phyloP scores from a whole-genome alignment of 139 green algal species.

The Bryopsis sp. region DNA sequence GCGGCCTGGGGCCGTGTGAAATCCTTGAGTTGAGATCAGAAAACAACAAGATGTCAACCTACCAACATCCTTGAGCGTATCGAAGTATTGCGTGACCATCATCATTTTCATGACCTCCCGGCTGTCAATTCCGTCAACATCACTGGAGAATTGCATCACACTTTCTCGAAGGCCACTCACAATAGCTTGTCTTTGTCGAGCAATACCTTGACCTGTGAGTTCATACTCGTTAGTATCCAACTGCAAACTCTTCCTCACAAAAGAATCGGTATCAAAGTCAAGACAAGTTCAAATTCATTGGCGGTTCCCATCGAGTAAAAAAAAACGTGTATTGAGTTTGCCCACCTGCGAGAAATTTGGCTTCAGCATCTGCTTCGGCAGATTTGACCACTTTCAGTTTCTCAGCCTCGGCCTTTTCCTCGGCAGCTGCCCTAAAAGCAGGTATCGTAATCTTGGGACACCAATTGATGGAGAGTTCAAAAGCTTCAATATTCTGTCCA shows the following conservation, averaged over 20 bases:
- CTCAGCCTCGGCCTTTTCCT: conserved; percentile 66
- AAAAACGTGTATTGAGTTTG: too few relatives aligned
- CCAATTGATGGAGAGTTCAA: neutral
- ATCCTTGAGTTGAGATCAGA: too few relatives aligned
- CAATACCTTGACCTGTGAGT: conserved; percentile 40
- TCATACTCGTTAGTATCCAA: too few relatives aligned
- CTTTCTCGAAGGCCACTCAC: conserved; percentile 48
- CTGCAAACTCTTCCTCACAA: too few relatives aligned
- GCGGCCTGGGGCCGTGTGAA: too few relatives aligned
- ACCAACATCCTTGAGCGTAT: conserved; percentile 47
- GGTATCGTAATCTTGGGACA: too few relatives aligned
- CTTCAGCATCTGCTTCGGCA: conserved; percentile 65
- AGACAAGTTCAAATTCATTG: too few relatives aligned
- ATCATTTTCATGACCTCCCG: conserved; percentile 48
- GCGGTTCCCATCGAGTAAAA: too few relatives aligned
- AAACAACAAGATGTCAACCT: too few relatives aligned
- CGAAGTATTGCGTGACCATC: conserved; percentile 64
- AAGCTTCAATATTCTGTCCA: neutral
- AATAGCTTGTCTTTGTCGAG: conserved; percentile 49
- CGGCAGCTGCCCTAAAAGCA: conserved; percentile 37
- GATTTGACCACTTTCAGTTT: conserved; percentile 60
- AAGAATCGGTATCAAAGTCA: too few relatives aligned
- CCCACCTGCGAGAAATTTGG: conserved; percentile 49
- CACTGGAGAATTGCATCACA: conserved; percentile 38
- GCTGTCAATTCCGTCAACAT: conserved; percentile 24